Evolutionary conservation across 495 filamentous ascomycete genomes (phyloP).

Genomic region (Talaromyces ruber): DNA sequence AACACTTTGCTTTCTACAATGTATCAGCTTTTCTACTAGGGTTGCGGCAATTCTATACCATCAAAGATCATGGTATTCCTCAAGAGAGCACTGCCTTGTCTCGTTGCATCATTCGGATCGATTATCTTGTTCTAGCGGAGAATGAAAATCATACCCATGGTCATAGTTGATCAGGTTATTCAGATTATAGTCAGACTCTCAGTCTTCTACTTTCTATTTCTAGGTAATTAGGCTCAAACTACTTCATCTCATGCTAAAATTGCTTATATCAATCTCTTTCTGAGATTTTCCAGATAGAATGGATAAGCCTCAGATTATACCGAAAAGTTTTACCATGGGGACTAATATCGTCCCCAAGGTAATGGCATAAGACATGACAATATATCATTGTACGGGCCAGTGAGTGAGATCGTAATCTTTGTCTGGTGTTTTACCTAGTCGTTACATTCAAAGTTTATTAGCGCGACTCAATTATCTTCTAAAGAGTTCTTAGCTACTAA

Average conservation of each 20-base stretch:
- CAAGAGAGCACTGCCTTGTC: background rate
- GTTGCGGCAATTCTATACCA: background rate
- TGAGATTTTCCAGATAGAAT: too few relatives aligned
- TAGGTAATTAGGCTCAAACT: background rate
- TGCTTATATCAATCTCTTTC: too few relatives aligned
- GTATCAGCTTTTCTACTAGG: background rate
- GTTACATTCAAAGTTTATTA: background rate
- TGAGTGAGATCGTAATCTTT: background rate
- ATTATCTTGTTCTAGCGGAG: too few relatives aligned
- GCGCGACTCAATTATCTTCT: background rate
- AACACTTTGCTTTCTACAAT: background rate
- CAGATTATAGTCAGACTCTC: background rate
- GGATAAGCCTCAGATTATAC: too few relatives aligned
- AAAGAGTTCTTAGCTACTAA: background rate
- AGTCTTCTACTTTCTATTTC: background rate
- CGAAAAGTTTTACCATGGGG: too few relatives aligned
- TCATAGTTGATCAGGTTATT: background rate
- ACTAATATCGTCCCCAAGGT: too few relatives aligned
- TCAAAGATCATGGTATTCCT: background rate
- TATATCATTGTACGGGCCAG: background rate
- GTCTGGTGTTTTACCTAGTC: background rate
- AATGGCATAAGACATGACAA: background rate
- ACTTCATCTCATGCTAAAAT: background rate
- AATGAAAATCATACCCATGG: too few relatives aligned
- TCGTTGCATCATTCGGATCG: background rate